Conservation (phyloP, 2,329 filamentous ascomycete species). For the Cercospora sp. region DNA sequence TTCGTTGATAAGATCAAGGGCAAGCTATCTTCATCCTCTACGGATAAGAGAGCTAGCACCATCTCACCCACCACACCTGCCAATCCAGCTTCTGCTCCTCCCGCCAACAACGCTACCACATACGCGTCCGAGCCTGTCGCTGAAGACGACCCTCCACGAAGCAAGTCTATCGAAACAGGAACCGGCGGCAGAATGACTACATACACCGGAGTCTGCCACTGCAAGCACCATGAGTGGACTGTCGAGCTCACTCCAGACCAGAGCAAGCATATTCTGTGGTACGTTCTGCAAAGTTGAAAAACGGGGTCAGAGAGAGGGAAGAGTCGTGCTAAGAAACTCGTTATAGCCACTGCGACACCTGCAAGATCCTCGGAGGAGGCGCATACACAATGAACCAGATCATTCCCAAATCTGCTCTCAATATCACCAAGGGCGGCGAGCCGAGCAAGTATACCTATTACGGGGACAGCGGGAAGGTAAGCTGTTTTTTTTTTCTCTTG, state of each 20-base stretch:
- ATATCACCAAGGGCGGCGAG: conserved; percentile 53
- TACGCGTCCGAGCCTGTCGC: neutral
- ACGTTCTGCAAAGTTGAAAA: neutral
- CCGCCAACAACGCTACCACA: neutral
- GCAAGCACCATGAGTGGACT: conserved; percentile 55
- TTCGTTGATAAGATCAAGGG: conserved; percentile 15
- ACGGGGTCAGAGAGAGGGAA: no score
- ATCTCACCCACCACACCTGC: neutral
- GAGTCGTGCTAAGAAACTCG: neutral
- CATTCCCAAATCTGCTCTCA: conserved; percentile 51
- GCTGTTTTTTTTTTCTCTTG: neutral
- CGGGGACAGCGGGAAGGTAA: conserved; percentile 51
- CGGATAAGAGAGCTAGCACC: conserved; percentile 5
- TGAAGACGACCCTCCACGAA: neutral
- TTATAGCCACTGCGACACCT: conserved; percentile 57
- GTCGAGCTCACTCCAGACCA: conserved; percentile 51
- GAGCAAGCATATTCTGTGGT: conserved; percentile 48
- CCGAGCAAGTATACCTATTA: conserved; percentile 57
- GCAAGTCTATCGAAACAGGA: conserved; percentile 12
- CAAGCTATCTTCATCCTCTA: conserved; percentile 3
- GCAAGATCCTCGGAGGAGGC: conserved; percentile 54
- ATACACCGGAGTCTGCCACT: conserved; percentile 56
- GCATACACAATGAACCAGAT: conserved; percentile 58
- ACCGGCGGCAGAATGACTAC: conserved; percentile 42
- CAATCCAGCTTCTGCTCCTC: neutral